Percentiles rank a stretch among this genome's conserved stretches.
phyloP scores from a whole-genome alignment of 495 filamentous ascomycete species.

The Aspergillus ostianus region DNA sequence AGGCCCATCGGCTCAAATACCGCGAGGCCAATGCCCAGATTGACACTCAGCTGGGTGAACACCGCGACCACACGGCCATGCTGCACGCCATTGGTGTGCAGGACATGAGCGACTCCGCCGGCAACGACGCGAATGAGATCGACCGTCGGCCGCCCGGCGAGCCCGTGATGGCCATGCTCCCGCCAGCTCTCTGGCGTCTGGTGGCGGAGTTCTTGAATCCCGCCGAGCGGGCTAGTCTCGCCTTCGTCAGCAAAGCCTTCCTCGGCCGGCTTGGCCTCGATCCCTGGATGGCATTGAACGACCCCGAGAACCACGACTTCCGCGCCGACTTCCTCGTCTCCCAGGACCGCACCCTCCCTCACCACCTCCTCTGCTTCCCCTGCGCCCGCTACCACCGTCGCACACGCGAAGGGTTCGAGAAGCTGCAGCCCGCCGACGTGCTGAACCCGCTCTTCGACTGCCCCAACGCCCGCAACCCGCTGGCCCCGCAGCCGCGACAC shows the following conservation, averaged over 20 bases:
- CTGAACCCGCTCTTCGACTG: slow-evolving; percentile 54
- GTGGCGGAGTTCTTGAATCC: slow-evolving; percentile 42
- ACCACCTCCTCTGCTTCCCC: slow-evolving; percentile 57
- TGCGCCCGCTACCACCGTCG: slow-evolving; percentile 52
- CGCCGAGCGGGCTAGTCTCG: slow-evolving; percentile 45
- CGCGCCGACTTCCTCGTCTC: slow-evolving; percentile 45
- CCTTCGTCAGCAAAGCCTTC: slow-evolving; percentile 48
- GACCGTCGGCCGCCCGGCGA: slow-evolving; percentile 41
- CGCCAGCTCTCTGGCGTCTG: slow-evolving; percentile 41
- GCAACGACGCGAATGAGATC: slow-evolving; percentile 18
- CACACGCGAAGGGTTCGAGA: slow-evolving; percentile 47
- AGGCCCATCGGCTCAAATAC: slow-evolving; percentile 43
- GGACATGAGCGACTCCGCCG: slow-evolving; percentile 33
- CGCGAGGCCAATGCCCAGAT: slow-evolving; percentile 26
- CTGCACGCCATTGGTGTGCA: slow-evolving; percentile 46
- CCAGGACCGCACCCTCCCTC: slow-evolving; percentile 45
- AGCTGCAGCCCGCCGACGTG: slow-evolving; percentile 44
- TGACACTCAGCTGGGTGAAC: slow-evolving; percentile 50
- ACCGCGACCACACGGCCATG: slow-evolving; percentile 46
- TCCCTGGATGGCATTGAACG: slow-evolving; percentile 32
- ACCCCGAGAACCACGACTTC: slow-evolving; percentile 36
- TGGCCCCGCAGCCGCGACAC: slow-evolving; percentile 42
- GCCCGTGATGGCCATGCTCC: slow-evolving; percentile 41
- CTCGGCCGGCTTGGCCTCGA: slow-evolving; percentile 35
- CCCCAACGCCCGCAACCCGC: slow-evolving; percentile 40